Evolutionary conservation across 306 rosid species (phyloP).

Genomic region (Senna siamea): DNA sequence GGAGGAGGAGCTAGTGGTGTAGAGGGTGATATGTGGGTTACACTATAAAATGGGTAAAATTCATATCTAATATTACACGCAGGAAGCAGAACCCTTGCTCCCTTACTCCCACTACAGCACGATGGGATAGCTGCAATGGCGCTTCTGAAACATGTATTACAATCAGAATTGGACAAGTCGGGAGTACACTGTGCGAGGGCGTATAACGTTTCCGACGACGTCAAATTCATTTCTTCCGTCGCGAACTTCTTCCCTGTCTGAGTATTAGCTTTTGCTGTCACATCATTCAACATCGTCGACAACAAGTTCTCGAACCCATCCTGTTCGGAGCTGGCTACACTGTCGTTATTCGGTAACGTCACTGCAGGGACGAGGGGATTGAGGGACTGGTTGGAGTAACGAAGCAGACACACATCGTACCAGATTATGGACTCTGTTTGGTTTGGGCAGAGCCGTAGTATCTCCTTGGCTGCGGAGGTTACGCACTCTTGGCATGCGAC

Average conservation of each 20-base stretch:
- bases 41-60: not conserved
- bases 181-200: not conserved
- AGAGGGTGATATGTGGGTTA: not conserved
- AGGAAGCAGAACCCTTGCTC: not conserved
- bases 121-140: not conserved
- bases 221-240: slow-evolving; percentile 30
- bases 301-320: slow-evolving; percentile 25
- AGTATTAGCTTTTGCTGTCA: slow-evolving; percentile 14
- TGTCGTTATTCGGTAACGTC: rapidly evolving
- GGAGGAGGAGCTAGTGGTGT: not conserved
- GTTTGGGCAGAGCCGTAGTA: slow-evolving; percentile 36
- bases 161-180: not conserved
- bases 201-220: not conserved
- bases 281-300: slow-evolving; percentile 13
- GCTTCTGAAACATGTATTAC: not conserved
- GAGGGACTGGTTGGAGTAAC: slow-evolving; percentile 46
- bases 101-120: not conserved
- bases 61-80: slow-evolving; percentile 19
- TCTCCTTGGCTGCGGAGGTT: slow-evolving; percentile 37
- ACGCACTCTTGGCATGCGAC: slow-evolving; percentile 50
- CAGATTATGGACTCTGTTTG: slow-evolving; percentile 54
- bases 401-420: slow-evolving; percentile 51
- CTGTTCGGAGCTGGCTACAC: not conserved
- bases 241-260: slow-evolving; percentile 37
- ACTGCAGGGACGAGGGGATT: slow-evolving; percentile 6